Base-by-base conservation (phyloP, 116 monocot genomes). In the Posidonia oceanica region DNA sequence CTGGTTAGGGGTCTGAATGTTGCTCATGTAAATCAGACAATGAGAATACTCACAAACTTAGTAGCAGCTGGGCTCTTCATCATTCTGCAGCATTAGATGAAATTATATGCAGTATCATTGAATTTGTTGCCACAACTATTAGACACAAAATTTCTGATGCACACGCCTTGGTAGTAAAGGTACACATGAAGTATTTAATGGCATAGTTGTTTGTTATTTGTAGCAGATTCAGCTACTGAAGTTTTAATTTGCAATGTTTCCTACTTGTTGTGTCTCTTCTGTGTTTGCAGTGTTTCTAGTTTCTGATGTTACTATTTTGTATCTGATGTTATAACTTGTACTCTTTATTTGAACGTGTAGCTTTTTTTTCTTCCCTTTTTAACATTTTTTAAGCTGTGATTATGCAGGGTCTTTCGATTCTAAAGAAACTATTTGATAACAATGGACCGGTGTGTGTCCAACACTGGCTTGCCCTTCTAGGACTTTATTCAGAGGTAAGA, bases 401-500 rank as follows among this genome's bases (percentile, higher is more conserved):
- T 71, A 21, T 83, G 79, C 82, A 97, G 97, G 72, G 85, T 38
- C 83, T 92, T 74, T 77, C 83, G 23, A 77, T 84, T 79, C 71
- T 86, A 53, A 87, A 82, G 66, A 97, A 87, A 76, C 61, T 97
- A 36, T 71, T 97, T 74, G 92, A 92, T 61, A 79, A 71, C 69
- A 75, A 64, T 77, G 85, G 87, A 59, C 72, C 38, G 73, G 52
- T 82, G 85, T 81, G 75, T 89, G 70, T 82, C 39, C 82, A 63
- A 59, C 87, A 92, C 56, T 97, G 92, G 97, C 3, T 76, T 75
- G 37, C 80, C 11, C 71, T 89, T 10, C 70, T 68, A 79, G 81
- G 75, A 41, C 79, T 97, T n/a, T 92, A 87, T 79, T 87, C 85
- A 57, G 83, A 89, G 91, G 97, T 85, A 59, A 44, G 17, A 18